These are phyloP conservation scores for Narthecium ossifragum DNA, from an alignment of 106 monocot species.

Conservation along the genomic window DNA sequence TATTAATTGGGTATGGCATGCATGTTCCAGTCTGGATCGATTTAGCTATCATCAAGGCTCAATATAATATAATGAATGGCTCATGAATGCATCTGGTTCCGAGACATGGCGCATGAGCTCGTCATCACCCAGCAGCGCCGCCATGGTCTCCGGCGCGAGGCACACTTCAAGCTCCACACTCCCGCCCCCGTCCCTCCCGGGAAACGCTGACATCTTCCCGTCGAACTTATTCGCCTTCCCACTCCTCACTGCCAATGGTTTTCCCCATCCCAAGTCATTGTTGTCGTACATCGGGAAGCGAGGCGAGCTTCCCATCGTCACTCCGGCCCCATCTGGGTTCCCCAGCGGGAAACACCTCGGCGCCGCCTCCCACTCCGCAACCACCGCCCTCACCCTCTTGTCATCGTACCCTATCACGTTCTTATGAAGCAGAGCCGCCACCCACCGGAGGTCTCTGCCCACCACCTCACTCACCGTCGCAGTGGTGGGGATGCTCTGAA, in stretches of 20 bases:
- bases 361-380: slow-evolving; percentile 55
- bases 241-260: slow-evolving; percentile 28
- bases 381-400: slow-evolving; percentile 25
- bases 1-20: no score
- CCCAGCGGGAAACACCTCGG: slow-evolving; percentile 63
- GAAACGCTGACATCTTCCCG: slow-evolving; percentile 56
- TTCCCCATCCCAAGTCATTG: slow-evolving; percentile 57
- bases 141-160: slow-evolving; percentile 44
- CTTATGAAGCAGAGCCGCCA: slow-evolving; percentile 37
- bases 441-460: slow-evolving; percentile 39
- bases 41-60: no score
- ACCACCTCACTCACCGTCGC: slow-evolving; percentile 52
- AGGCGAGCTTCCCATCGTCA: slow-evolving; percentile 41
- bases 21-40: no score
- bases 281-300: slow-evolving; percentile 32
- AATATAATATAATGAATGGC: no score
- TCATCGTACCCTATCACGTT: slow-evolving; percentile 36
- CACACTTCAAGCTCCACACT: slow-evolving; percentile 54
- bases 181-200: slow-evolving; percentile 28
- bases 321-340: slow-evolving; percentile 60
- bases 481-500: slow-evolving; percentile 66
- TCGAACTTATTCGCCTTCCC: slow-evolving; percentile 54
- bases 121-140: slow-evolving; percentile 24
- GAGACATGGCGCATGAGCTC: slow-evolving; percentile 41
- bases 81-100: no score